These are phyloP conservation scores for Sporothrix euskadiensis DNA, from an alignment of 2,329 filamentous ascomycete genomes.

Conservation along the genomic window DNA sequence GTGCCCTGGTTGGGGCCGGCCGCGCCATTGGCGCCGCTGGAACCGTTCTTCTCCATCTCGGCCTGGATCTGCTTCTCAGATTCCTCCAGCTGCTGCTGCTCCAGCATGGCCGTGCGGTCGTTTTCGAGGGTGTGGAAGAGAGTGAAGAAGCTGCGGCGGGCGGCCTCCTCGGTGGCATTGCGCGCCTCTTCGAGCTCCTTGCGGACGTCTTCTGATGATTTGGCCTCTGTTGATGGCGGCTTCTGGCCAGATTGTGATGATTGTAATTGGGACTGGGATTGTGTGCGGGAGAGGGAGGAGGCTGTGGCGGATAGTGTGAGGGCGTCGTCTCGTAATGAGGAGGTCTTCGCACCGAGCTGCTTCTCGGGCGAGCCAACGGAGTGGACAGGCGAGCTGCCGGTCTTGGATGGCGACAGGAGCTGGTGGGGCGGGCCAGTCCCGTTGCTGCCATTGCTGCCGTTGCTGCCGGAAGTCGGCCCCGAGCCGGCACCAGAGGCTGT, in stretches of 20 bases:
- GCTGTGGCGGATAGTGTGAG: background rate
- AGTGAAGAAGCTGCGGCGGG: conserved; percentile 86
- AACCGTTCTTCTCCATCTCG: conserved; percentile 75
- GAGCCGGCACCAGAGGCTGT: conserved; percentile 3
- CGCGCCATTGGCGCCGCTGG: conserved; percentile 38
- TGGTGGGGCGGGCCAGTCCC: conserved; percentile 55
- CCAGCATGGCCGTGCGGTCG: conserved; percentile 92
- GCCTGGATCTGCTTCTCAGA: conserved; percentile 94
- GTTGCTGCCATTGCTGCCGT: background rate
- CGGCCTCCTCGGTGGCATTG: conserved; percentile 84
- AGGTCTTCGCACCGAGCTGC: conserved; percentile 49
- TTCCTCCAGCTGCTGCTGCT: conserved; percentile 95
- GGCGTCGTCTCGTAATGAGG: conserved; percentile 49
- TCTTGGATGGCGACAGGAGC: conserved; percentile 69
- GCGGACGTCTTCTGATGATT: conserved; percentile 81
- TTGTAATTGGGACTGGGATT: conserved; percentile 29
- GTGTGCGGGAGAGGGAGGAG: conserved; percentile 23
- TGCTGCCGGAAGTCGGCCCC: conserved; percentile 9
- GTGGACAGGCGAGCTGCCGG: conserved; percentile 65
- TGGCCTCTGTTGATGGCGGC: conserved; percentile 45
- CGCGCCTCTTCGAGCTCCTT: conserved; percentile 92
- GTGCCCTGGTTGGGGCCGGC: conserved; percentile 72
- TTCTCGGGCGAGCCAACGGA: conserved; percentile 63
- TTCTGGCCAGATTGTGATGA: conserved; percentile 22
- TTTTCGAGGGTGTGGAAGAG: conserved; percentile 95